Evolutionary conservation across 257 asterid species (phyloP).

Genomic region (Nicotiana undulata): DNA sequence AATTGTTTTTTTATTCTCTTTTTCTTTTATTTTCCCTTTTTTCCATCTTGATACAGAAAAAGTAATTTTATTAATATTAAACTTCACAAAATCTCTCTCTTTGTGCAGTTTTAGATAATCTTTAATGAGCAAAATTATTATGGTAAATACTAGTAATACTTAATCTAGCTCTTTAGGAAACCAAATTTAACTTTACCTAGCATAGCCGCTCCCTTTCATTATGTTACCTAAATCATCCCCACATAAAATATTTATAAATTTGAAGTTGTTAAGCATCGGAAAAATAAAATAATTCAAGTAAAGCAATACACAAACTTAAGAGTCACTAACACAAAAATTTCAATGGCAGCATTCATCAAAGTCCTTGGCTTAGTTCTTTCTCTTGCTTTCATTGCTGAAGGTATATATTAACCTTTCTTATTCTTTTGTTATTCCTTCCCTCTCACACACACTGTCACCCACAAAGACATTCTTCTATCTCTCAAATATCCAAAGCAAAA

Average conservation of each 20-base stretch:
- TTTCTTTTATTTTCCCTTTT: too few species aligned
- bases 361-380: background rate
- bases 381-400: background rate
- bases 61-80: background rate
- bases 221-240: too few species aligned
- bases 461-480: too few species aligned
- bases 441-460: too few species aligned
- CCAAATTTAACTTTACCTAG: background rate
- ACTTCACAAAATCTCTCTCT: background rate
- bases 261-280: background rate
- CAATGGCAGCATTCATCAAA: background rate
- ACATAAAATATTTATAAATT: too few species aligned
- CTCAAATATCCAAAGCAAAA: too few species aligned
- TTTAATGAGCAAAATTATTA: background rate
- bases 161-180: background rate
- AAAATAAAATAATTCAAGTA: background rate
- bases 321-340: background rate
- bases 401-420: too few species aligned
- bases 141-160: background rate
- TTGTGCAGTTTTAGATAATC: background rate
- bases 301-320: background rate
- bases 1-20: too few species aligned
- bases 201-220: background rate
- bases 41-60: background rate
- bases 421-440: background rate